phyloP scores from a whole-genome alignment of 2,329 filamentous ascomycete genomes.

The Ophiostoma fasciatum region DNA sequence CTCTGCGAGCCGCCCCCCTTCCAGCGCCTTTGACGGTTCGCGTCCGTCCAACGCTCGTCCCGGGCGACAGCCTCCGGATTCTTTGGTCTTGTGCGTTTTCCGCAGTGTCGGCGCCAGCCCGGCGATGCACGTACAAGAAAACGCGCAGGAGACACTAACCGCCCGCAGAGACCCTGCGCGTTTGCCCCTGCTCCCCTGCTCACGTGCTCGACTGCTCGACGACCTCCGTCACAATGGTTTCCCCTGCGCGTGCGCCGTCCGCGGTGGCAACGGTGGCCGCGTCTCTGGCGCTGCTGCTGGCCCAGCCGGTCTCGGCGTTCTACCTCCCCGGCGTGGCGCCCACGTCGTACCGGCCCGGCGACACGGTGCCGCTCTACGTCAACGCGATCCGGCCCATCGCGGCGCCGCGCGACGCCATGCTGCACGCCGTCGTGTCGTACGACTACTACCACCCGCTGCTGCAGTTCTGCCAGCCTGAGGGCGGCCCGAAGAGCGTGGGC shows the following conservation, averaged over 20 bases:
- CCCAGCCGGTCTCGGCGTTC: conserved; percentile 55
- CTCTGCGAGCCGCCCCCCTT: background rate
- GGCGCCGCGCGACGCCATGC: conserved; percentile 58
- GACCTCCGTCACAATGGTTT: background rate
- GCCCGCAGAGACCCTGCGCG: background rate
- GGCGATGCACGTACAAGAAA: background rate
- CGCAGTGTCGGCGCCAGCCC: background rate
- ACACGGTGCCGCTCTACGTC: conserved; percentile 74
- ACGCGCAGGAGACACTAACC: background rate
- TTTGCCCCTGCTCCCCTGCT: background rate
- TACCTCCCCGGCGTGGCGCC: conserved; percentile 94
- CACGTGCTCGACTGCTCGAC: too few relatives aligned
- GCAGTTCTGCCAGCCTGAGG: conserved; percentile 71
- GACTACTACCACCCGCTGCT: conserved; percentile 89
- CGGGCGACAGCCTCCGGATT: background rate
- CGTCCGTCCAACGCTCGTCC: background rate
- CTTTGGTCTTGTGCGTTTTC: background rate
- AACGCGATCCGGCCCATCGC: conserved; percentile 84
- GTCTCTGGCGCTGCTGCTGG: conserved; percentile 32
- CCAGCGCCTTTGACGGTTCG: background rate
- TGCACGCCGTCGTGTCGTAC: conserved; percentile 88
- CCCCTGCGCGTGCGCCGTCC: conserved; percentile 24
- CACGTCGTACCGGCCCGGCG: conserved; percentile 71
- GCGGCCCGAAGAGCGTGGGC: conserved; percentile 62
- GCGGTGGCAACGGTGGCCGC: conserved; percentile 29